Evolutionary conservation across 768 basidiomycete genomes (phyloP), one percentile per base, ranked within the genome.

Genomic region (Suillus spraguei): DNA sequence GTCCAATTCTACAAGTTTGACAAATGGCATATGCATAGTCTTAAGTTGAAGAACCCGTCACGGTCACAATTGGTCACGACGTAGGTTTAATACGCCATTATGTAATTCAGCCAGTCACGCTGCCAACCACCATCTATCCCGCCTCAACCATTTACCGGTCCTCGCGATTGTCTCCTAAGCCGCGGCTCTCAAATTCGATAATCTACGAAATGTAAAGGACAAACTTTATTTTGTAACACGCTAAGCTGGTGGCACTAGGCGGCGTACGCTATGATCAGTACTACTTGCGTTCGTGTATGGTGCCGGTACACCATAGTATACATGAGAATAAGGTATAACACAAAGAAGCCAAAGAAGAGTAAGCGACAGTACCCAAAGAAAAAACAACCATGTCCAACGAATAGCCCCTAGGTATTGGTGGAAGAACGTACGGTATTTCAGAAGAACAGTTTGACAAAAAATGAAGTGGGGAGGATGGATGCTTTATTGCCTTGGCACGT

Each of bases 371-470:
- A 24, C 39, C 49, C 50, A 5, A 36, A n/a, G 22, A 49, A 52
- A 4, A 56, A 17, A 38, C 7, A 36, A 63, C n/a, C 1, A 38
- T 14, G n/a, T 60, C 16, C 20, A 24, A 24, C n/a, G 16, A 46
- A 50, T 50, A 50, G 28, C 49, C 49, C n/a, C 32, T n/a, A 60
- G 62, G 46, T 58, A 58, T 58, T 39, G 39, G 11, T 20, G 13
- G 64, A 41, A 56, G 46, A n/a, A 42, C 28, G 56, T 58, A 39
- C 63, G 38, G 47, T 47, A 42, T 33, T 28, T 16, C 5, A 46
- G 10, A 47, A 61, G 28, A 35, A 38, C 17, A 13, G 36, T 33
- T n/a, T 20, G 59, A 33, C 3, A 14, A 3, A n/a, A 20, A n/a
- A 32, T 9, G 17, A 52, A 52, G 32, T 16, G 4, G 17, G 28